These are phyloP conservation scores for Pythium folliculosum DNA, from an alignment of 352 stramenopile genomes.

Conservation along the genomic window DNA sequence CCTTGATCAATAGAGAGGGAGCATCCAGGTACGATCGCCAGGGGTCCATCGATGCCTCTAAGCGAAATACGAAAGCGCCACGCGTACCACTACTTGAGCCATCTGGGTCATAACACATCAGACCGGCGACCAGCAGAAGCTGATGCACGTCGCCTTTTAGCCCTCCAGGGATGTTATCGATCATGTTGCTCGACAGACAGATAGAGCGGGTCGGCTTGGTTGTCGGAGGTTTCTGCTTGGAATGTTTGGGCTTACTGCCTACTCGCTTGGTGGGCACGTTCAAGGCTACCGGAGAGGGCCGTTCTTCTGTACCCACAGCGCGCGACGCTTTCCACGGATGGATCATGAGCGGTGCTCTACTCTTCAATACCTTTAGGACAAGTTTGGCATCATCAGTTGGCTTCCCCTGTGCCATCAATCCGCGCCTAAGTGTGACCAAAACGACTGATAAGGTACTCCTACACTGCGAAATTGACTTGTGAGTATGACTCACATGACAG, in stretches of 20 bases:
- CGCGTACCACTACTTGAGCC: slow-evolving; percentile 15
- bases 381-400: slow-evolving; percentile 37
- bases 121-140: slow-evolving; percentile 46
- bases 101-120: slow-evolving; percentile 51
- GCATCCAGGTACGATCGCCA: slow-evolving; percentile 47
- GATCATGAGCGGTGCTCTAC: slow-evolving; percentile 51
- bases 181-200: slow-evolving; percentile 48
- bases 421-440: slow-evolving; percentile 36
- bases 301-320: slow-evolving; percentile 25
- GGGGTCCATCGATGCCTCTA: slow-evolving; percentile 36
- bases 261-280: not conserved
- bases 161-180: slow-evolving; percentile 55
- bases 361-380: slow-evolving; percentile 45
- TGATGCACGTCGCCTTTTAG: slow-evolving; percentile 49
- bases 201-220: not conserved
- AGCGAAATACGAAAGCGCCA: slow-evolving; percentile 40
- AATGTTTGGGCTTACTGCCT: not conserved
- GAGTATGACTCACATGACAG: slow-evolving; percentile 51
- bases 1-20: slow-evolving; percentile 46
- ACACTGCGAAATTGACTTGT: too few relatives aligned
- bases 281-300: not conserved
- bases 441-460: not conserved
- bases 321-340: slow-evolving; percentile 57
- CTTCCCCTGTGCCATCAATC: slow-evolving; percentile 51
- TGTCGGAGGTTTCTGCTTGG: not conserved